A percentile compares a stretch with the other conserved stretches of the same genome.
Evolutionary conservation across 2,329 filamentous ascomycete genomes (phyloP).

Genomic region (Pseudogymnoascus sp.): DNA sequence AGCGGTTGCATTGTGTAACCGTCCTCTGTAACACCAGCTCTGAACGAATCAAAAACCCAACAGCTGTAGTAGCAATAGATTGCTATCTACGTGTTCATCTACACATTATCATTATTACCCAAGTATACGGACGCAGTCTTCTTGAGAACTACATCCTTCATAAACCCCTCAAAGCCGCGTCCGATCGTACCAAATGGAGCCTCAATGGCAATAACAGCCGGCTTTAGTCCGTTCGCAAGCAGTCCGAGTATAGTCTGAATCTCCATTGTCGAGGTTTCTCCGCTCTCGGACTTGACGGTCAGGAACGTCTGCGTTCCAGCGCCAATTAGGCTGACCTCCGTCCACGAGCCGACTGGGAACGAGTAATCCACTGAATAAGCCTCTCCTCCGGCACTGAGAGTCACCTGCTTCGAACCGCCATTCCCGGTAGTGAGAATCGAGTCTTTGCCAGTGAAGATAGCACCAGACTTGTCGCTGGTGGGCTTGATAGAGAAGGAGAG

Average conservation of each 20-base stretch:
- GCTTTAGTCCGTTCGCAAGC: slow-evolving; percentile 17
- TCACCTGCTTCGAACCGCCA: slow-evolving; percentile 29
- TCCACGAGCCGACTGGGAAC: slow-evolving; percentile 31
- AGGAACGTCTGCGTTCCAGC: slow-evolving; percentile 31
- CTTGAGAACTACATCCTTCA: slow-evolving; percentile 15
- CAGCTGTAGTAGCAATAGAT: neutral
- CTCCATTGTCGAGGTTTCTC: slow-evolving; percentile 11
- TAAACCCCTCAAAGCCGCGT: slow-evolving; percentile 16
- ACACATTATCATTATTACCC: neutral
- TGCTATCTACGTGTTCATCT: neutral
- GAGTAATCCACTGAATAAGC: slow-evolving; percentile 34
- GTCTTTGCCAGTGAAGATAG: slow-evolving; percentile 35
- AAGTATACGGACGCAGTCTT: neutral
- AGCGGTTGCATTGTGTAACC: neutral
- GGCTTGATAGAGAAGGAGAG: slow-evolving; percentile 38
- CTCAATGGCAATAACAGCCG: slow-evolving; percentile 20
- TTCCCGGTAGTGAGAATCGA: slow-evolving; percentile 32
- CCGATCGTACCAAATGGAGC: slow-evolving; percentile 19
- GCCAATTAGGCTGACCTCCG: slow-evolving; percentile 29
- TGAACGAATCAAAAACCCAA: neutral
- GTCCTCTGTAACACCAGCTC: neutral
- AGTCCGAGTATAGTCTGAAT: slow-evolving; percentile 18
- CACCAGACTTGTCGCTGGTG: slow-evolving; percentile 28
- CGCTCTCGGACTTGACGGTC: slow-evolving; percentile 13
- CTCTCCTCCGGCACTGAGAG: slow-evolving; percentile 31